Percentiles rank a stretch among this genome's conserved stretches.
phyloP scores from a whole-genome alignment of 352 stramenopile species.

The Plasmopara viticola region DNA sequence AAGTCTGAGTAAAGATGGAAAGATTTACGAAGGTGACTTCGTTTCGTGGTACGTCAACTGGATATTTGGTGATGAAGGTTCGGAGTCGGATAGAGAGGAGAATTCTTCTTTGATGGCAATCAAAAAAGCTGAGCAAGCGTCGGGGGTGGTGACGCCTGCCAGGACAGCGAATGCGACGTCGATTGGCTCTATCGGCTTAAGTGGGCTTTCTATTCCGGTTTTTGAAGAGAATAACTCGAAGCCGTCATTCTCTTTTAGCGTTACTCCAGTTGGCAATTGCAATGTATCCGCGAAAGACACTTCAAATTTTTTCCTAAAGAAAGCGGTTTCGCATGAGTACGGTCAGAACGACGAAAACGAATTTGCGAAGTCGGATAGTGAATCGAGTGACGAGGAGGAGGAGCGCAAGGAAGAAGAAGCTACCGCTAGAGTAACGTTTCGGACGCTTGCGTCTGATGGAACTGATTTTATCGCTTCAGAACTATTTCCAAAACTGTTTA shows the following conservation, averaged over 20 bases:
- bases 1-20: constrained; percentile 38
- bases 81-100: constrained; percentile 37
- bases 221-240: constrained; percentile 10
- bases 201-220: constrained; percentile 35
- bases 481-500: constrained; percentile 53
- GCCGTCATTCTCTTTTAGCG: constrained; percentile 24
- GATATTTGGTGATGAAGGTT: constrained; percentile 47
- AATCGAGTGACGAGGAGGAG: constrained; percentile 60
- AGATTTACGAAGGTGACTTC: constrained; percentile 47
- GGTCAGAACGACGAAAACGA: constrained; percentile 61
- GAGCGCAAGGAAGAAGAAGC: constrained; percentile 60
- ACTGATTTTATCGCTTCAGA: constrained; percentile 27
- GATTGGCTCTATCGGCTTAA: constrained; percentile 29
- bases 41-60: constrained; percentile 58
- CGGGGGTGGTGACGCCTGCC: constrained; percentile 21
- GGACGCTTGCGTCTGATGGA: constrained; percentile 25
- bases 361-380: constrained; percentile 41
- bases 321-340: constrained; percentile 26
- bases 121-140: constrained; percentile 1
- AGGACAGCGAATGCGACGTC: constrained; percentile 15
- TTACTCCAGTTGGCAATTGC: constrained; percentile 1
- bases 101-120: background rate
- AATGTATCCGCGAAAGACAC: background rate
- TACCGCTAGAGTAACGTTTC: constrained; percentile 37
- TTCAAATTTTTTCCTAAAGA: background rate